Evolutionary conservation across 1,284 basidiomycete genomes (phyloP), one percentile per base, ranked within the genome.

Genomic region (Anthracocystis panici-leucophaei): DNA sequence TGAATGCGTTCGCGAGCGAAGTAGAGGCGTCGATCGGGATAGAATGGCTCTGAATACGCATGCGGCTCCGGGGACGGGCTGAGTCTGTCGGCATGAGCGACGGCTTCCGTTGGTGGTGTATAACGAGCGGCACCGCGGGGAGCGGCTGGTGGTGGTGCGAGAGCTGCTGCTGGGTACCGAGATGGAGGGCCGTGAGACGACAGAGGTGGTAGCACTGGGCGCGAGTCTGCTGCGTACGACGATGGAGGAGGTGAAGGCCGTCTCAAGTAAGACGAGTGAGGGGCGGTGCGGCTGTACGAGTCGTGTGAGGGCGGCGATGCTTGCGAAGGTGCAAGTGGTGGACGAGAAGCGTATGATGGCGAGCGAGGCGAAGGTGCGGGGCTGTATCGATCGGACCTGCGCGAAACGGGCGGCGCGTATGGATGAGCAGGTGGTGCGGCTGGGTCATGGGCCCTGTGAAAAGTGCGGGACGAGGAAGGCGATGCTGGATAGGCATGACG

Each of bases 1-100:
- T 65, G 55, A 27, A 76, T 76, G 29, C 74, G 74, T 33, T 76
- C 74, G 40, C 74, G 68, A 0, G 65, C 68, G 58, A 72, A 76
- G 45, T 66, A 76, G 20, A 76, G 61, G 8, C 74, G 58, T 42
- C 74, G 74, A 35, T 76, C 74, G 18, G 74, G 74, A 23, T 76
- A 76, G 51, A 76, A 76, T 3, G 74, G 57, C 18, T 76, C 68
- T 5, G 68, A 62, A 29, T 71, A 64, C 8, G 42, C 57, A 40
- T 66, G 65, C 7, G 61, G 55, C 33, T 70, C 68, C 8, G 68
- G 68, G 1, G 65, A 67, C 3, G 58, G 56, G 35, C 68, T 76
- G 38, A 67, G 45, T 31, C 67, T 55, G 3, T 64, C 61, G 16
- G 50, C 40, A 20, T 52, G 56, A 21, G 40, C 35, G 2, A 42